Conservation (phyloP, 768 basidiomycete species). For the Termitomyces sp. region DNA sequence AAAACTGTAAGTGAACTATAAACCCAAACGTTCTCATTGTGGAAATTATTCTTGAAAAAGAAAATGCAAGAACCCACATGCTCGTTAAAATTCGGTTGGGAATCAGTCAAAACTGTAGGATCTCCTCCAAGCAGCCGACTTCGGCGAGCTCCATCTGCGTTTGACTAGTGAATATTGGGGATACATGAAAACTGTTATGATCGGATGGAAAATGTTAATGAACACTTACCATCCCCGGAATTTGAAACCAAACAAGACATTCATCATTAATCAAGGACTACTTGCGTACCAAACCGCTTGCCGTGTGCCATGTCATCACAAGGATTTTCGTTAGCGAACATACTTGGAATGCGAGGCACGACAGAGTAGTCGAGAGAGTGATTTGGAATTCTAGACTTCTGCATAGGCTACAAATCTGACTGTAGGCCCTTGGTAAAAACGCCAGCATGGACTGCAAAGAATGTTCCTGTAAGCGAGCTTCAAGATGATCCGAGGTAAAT, state of each 20-base stretch:
- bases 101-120: neutral
- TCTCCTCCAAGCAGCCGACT: neutral
- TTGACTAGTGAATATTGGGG: neutral
- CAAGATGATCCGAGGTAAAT: conserved; percentile 1
- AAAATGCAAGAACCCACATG: neutral
- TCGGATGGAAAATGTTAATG: neutral
- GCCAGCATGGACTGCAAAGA: neutral
- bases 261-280: neutral
- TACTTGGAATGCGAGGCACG: neutral
- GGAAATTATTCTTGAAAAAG: neutral
- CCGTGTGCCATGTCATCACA: neutral
- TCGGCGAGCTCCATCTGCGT: neutral
- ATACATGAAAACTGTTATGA: neutral
- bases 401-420: neutral
- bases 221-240: neutral
- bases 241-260: neutral
- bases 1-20: conserved; percentile 29
- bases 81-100: neutral
- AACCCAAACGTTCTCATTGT: conserved; percentile 13
- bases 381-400: neutral
- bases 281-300: neutral
- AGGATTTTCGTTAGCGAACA: neutral
- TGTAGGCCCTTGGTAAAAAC: neutral
- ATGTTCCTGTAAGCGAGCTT: neutral
- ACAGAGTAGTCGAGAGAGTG: neutral